Evolutionary conservation across 257 asterid species (phyloP).

Genomic region (Petunia secreta): DNA sequence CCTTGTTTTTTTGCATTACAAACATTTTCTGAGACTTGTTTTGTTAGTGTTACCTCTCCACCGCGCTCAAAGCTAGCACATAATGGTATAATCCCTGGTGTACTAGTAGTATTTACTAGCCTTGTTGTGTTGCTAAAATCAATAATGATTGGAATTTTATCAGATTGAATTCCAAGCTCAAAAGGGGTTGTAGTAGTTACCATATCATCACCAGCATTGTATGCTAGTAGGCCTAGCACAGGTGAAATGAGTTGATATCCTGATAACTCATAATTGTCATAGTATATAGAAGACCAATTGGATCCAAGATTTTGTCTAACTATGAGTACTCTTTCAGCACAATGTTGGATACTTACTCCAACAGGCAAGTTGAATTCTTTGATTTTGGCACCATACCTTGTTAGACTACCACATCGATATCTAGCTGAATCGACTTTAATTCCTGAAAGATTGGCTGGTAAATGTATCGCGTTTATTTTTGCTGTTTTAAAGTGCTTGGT

Average conservation of each 20-base stretch:
- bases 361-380: conserved; percentile 51
- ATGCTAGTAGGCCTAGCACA: conserved; percentile 64
- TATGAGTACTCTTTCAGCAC: conserved; percentile 59
- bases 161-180: conserved; percentile 48
- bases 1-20: conserved; percentile 57
- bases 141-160: conserved; percentile 53
- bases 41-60: conserved; percentile 55
- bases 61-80: conserved; percentile 71
- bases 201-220: conserved; percentile 42
- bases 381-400: conserved; percentile 69
- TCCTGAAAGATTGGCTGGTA: conserved; percentile 74
- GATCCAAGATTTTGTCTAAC: conserved; percentile 64
- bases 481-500: conserved; percentile 58
- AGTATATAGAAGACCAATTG: conserved; percentile 72
- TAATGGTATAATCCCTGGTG: conserved; percentile 56
- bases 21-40: conserved; percentile 47
- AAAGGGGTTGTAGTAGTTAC: conserved; percentile 36
- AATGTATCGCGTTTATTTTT: conserved; percentile 43
- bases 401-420: conserved; percentile 79
- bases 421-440: conserved; percentile 55
- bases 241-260: conserved; percentile 79
- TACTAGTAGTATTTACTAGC: neutral
- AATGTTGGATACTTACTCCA: conserved; percentile 55
- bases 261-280: conserved; percentile 56
- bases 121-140: conserved; percentile 49